Evolutionary conservation across 2,329 filamentous ascomycete species (phyloP), one percentile per base, ranked within the genome.

Genomic region (Xylariaceae sp.): DNA sequence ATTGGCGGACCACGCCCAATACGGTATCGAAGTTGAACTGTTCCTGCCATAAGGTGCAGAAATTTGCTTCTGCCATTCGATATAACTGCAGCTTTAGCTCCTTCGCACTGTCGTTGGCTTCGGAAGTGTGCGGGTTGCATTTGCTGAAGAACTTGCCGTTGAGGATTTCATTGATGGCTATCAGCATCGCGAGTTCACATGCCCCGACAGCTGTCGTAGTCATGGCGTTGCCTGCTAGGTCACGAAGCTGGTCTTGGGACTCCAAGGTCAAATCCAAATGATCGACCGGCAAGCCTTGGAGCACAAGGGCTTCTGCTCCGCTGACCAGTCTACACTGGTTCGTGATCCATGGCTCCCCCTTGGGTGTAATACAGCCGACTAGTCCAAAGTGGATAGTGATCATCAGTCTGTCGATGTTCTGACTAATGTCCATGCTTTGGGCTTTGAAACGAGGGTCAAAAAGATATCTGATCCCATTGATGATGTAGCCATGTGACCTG

Each of bases 221-320:
- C 87, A 91, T 91, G 0, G 87, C 87, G 57, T 93, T 91, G 0
- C 87, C 87, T 2, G 84, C 85, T 2, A 91, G 65, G 49, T 89
- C 79, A 47, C 83, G 78, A 2, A 87, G 66, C 15, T 89, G 67
- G 1, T 64, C 61, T 35, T 81, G 70, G 0, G 72, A 75, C 52
- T 90, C 81, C 8, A 73, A 73, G 0, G 76, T 81, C n/a, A 89
- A 69, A 1, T 79, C 65, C 9, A 90, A 65, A 37, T 74, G 72
- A 40, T 80, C 64, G 1, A 83, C 59, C 0, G 84, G 83, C 37
- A 90, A 67, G 1, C 86, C 87, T 63, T 90, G 87, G 4, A 89
- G 61, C 4, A 67, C 61, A 2, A 90, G 64, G 2, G 76, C 66
- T 57, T 90, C 84, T 4, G 73, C 68, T 0, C 85, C 81, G 9